phyloP scores from a whole-genome alignment of 2,329 filamentous ascomycete genomes.

The Gaeumannomyces sp. region DNA sequence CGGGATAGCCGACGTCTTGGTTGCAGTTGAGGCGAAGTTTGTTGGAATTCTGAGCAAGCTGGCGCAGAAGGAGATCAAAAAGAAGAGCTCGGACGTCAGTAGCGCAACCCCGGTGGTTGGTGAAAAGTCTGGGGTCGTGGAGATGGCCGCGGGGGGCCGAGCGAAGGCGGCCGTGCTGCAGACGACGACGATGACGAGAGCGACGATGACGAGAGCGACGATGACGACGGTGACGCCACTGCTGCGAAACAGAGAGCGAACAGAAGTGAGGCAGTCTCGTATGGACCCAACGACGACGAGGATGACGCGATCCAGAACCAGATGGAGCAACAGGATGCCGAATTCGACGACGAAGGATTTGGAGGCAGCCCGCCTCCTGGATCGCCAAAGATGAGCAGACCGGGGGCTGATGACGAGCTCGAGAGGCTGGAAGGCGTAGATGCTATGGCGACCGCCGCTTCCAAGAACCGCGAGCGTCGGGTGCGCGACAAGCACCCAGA shows the following conservation, averaged over 20 bases:
- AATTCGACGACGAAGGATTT: slow-evolving; percentile 49
- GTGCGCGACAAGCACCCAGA: slow-evolving; percentile 59
- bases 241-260: slow-evolving; percentile 70
- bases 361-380: slow-evolving; percentile 39
- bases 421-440: slow-evolving; percentile 29
- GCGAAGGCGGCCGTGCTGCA: slow-evolving; percentile 30
- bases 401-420: slow-evolving; percentile 31
- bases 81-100: slow-evolving; percentile 55
- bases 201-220: slow-evolving; percentile 72
- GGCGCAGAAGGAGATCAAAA: slow-evolving; percentile 75
- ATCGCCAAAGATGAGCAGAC: slow-evolving; percentile 27
- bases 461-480: slow-evolving; percentile 52
- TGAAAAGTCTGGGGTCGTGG: slow-evolving; percentile 44
- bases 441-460: slow-evolving; percentile 24
- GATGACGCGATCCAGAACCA: slow-evolving; percentile 68
- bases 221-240: slow-evolving; percentile 72
- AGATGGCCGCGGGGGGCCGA: slow-evolving; percentile 38
- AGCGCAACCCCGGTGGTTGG: slow-evolving; percentile 72
- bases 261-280: slow-evolving; percentile 75
- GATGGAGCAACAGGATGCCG: slow-evolving; percentile 54
- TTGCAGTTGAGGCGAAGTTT: slow-evolving; percentile 75
- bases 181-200: slow-evolving; percentile 62
- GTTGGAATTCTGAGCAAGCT: slow-evolving; percentile 64
- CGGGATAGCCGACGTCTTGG: slow-evolving; percentile 66
- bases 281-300: slow-evolving; percentile 88